Conservation (phyloP, 2,329 filamentous ascomycete species). For the Epichloe aotearoae region DNA sequence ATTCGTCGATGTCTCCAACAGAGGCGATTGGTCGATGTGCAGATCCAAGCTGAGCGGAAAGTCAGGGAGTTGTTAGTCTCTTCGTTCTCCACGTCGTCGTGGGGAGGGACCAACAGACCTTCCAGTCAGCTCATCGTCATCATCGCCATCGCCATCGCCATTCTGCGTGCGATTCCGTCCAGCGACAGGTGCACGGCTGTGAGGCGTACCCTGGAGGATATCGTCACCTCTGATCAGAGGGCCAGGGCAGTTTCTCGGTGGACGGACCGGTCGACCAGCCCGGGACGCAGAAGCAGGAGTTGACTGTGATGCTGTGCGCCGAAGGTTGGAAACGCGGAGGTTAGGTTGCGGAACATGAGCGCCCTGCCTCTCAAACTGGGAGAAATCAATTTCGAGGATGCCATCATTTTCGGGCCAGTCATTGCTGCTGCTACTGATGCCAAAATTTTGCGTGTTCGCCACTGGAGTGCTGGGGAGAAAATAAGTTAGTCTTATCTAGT, state of each 20-base stretch:
- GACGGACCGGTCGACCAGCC: background rate
- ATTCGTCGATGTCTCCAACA: background rate
- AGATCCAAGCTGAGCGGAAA: background rate
- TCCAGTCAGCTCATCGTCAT: background rate
- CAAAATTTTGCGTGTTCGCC: constrained; percentile 2
- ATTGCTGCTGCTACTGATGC: background rate
- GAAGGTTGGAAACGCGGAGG: background rate
- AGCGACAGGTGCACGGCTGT: background rate
- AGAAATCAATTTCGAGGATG: constrained; percentile 3
- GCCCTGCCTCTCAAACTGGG: background rate
- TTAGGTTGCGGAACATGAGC: background rate
- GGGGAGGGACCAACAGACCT: constrained; percentile 5
- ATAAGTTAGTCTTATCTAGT: background rate
- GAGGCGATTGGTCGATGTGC: background rate
- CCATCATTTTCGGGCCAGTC: constrained; percentile 1
- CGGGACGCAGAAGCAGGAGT: background rate
- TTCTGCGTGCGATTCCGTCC: background rate
- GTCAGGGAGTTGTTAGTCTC: constrained; percentile 1
- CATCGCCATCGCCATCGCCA: background rate
- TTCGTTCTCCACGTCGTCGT: constrained; percentile 1
- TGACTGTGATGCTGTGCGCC: background rate
- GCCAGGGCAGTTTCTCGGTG: background rate
- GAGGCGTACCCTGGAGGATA: too few species aligned
- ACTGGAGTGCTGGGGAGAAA: constrained; percentile 1
- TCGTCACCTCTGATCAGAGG: background rate